phyloP scores from a whole-genome alignment of 2,329 filamentous ascomycete genomes.

The Acrocalymma vagum region DNA sequence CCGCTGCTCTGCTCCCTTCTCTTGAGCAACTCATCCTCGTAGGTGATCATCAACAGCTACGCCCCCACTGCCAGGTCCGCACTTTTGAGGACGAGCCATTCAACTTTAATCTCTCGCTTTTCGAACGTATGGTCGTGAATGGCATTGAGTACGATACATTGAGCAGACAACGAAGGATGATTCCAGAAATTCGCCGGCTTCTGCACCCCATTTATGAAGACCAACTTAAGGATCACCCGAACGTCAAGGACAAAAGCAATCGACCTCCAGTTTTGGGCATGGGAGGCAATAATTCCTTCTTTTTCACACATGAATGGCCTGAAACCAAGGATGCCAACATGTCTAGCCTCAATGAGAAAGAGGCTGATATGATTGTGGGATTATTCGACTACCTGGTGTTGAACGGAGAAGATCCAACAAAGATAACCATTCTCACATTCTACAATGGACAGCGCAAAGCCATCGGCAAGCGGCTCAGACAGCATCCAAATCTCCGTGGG shows the following conservation, averaged over 20 bases:
- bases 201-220: constrained; percentile 69
- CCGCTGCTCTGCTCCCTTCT: constrained; percentile 67
- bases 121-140: constrained; percentile 78
- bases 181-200: constrained; percentile 70
- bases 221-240: constrained; percentile 64
- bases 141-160: constrained; percentile 70
- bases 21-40: constrained; percentile 73
- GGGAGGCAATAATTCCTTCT: constrained; percentile 67
- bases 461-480: constrained; percentile 61
- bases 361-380: constrained; percentile 78
- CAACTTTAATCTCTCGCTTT: constrained; percentile 77
- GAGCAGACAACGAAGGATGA: constrained; percentile 75
- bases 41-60: constrained; percentile 83
- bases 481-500: constrained; percentile 50
- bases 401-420: constrained; percentile 66
- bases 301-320: constrained; percentile 70
- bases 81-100: constrained; percentile 69
- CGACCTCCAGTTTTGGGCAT: constrained; percentile 68
- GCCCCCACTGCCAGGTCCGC: constrained; percentile 71
- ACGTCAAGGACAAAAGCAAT: constrained; percentile 55
- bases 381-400: constrained; percentile 77
- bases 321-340: constrained; percentile 71
- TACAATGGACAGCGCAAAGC: constrained; percentile 83
- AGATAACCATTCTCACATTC: constrained; percentile 85
- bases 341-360: constrained; percentile 73